Evolutionary conservation across 116 monocot genomes (phyloP).

Genomic region (Trichopus zeylanicus): DNA sequence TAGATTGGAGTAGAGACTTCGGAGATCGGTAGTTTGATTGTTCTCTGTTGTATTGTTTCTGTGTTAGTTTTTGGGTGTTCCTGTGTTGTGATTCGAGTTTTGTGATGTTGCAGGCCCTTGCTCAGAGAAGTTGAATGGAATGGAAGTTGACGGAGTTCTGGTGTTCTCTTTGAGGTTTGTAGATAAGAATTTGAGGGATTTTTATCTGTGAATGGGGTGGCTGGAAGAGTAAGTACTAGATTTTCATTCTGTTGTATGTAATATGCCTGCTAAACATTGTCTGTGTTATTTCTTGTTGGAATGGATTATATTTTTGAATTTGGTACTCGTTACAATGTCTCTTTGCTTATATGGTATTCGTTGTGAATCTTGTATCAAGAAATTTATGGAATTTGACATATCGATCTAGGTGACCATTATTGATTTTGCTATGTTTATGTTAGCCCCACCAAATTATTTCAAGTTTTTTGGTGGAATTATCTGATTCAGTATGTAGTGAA

Average conservation of each 20-base stretch:
- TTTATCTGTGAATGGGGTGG: conserved; percentile 8
- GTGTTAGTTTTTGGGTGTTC: neutral
- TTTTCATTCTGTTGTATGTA: neutral
- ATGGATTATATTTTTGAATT: neutral
- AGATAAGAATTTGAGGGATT: conserved; percentile 3
- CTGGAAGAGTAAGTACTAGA: neutral
- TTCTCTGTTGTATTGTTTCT: neutral
- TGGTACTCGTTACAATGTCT: neutral
- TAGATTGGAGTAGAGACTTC: neutral
- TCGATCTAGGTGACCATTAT: too few species aligned
- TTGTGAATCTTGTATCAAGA: too few species aligned
- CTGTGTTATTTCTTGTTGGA: neutral
- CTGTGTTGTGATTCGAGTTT: too few species aligned
- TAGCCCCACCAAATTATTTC: too few species aligned
- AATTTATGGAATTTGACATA: too few species aligned
- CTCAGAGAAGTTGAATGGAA: neutral
- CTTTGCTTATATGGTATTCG: too few species aligned
- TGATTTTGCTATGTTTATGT: too few species aligned
- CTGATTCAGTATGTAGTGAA: too few species aligned
- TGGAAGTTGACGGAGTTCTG: neutral
- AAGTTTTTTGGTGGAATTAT: too few species aligned
- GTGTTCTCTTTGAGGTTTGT: conserved; percentile 9
- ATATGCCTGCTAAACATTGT: neutral
- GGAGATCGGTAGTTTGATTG: neutral
- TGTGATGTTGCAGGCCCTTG: neutral